A percentile compares a stretch with the other conserved stretches of the same genome.
Conservation (phyloP, 345 rosid species). For the Boechera stricta region DNA sequence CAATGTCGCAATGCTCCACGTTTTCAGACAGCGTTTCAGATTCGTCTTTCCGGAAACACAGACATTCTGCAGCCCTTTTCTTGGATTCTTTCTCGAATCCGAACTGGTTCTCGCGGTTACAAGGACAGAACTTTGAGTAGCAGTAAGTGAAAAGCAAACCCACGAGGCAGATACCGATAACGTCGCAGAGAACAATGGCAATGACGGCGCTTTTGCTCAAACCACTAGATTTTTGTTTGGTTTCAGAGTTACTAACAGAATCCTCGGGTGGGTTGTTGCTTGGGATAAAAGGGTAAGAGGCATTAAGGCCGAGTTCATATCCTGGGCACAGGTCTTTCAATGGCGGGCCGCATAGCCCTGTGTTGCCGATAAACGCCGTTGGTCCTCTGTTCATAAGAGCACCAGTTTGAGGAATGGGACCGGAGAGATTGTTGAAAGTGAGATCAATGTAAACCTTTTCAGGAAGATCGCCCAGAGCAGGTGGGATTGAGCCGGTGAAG, state of each 20-base stretch:
- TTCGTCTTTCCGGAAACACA: constrained; percentile 83
- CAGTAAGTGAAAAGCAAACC: constrained; percentile 89
- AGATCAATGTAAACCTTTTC: constrained; percentile 96
- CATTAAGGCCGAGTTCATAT: constrained; percentile 52
- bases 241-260: constrained; percentile 45
- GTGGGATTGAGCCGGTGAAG: constrained; percentile 76
- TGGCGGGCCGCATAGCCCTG: constrained; percentile 90
- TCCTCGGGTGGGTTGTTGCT: constrained; percentile 56
- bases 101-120: constrained; percentile 51
- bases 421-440: constrained; percentile 83
- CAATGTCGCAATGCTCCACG: constrained; percentile 80
- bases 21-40: constrained; percentile 78
- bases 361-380: constrained; percentile 90
- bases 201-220: constrained; percentile 67
- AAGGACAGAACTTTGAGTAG: constrained; percentile 65
- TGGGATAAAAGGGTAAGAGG: constrained; percentile 78
- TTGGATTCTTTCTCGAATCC: constrained; percentile 66
- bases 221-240: constrained; percentile 57
- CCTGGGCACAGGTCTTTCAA: constrained; percentile 78
- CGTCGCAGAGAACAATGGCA: constrained; percentile 79
- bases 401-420: constrained; percentile 95
- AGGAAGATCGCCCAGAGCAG: constrained; percentile 83
- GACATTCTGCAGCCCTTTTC: constrained; percentile 57
- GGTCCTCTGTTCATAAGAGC: constrained; percentile 94
- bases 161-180: constrained; percentile 82